Base-by-base conservation (phyloP, 768 basidiomycete species). In the Pleurotus ostreatus region DNA sequence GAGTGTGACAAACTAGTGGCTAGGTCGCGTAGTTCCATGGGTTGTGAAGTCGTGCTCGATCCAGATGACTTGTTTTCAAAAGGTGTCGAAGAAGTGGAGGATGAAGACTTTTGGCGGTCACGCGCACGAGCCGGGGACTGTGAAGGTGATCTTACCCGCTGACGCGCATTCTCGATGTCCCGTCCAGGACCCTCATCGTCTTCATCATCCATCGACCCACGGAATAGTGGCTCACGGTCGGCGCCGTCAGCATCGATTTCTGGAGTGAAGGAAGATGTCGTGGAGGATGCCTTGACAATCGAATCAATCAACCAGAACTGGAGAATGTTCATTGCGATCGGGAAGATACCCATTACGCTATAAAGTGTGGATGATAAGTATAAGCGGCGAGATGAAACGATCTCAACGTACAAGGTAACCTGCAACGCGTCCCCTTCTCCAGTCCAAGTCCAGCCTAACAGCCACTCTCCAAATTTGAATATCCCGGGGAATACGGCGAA, bases 241-340 rank as follows among this genome's bases (percentile, higher is more conserved):
- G 68, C 67, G 18, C 66, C 59, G 34, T 79, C 72, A 12, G 71
- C 64, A 56, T 76, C 71, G 0, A 76, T 47, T 18, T 75, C 79
- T 18, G 80, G 66, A 20, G 73, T 65, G 3, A 78, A 63, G 7
- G 71, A 60, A 25, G 65, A 61, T 37, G 68, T 65, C 15, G 69
- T 67, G 7, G 83, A 83, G 23, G 51, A 53, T 1, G 86, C 86
- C 71, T 94, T 94, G 66, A 94, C 90, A 52, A 94, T 94, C 0
- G 90, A 89, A 71, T 97, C 93, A 57, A 97, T 94, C 49, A 97
- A 74, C 85, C 94, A 94, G 78, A 98, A 98, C 67, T 98, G 96
- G 9, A 92, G 62, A 38, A 93, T 72, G 68, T 94, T 94, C 90
- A 92, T 92, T 43, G 85, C 72, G 61, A 90, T 88, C 0, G 94